These are phyloP conservation scores for Millerozyma miso DNA, from an alignment of 805 yeast species.

Conservation along the genomic window DNA sequence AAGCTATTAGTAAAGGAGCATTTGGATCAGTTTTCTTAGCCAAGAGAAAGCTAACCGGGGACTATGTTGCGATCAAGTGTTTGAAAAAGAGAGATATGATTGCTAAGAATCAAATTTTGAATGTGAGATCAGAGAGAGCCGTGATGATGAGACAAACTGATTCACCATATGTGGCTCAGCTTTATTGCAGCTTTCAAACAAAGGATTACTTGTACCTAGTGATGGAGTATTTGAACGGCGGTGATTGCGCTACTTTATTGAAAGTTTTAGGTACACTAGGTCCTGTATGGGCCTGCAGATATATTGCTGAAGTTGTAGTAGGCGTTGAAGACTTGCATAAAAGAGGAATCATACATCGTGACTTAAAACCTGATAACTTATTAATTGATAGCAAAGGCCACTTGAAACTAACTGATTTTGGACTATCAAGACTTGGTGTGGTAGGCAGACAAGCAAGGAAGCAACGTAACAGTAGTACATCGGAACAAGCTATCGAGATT, in stretches of 20 bases:
- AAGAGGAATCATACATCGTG: constrained; percentile 90
- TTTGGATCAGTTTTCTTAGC: constrained; percentile 94
- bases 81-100: constrained; percentile 92
- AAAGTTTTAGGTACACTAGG: constrained; percentile 81
- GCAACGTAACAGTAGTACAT: constrained; percentile 38
- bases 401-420: constrained; percentile 91
- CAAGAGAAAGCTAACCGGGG: constrained; percentile 80
- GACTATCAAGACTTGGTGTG: constrained; percentile 84
- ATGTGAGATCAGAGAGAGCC: constrained; percentile 92
- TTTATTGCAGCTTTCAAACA: constrained; percentile 85
- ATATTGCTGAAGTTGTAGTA: constrained; percentile 83
- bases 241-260: constrained; percentile 86
- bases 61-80: constrained; percentile 91
- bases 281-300: constrained; percentile 79
- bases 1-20: constrained; percentile 95
- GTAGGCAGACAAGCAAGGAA: constrained; percentile 66
- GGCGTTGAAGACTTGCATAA: constrained; percentile 88
- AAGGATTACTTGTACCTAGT: constrained; percentile 83
- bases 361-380: constrained; percentile 90
- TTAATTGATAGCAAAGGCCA: constrained; percentile 86
- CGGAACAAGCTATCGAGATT: constrained; percentile 39
- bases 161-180: constrained; percentile 87
- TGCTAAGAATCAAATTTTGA: constrained; percentile 92
- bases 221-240: constrained; percentile 95
- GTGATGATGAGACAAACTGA: constrained; percentile 97